A percentile compares a stretch with the other conserved stretches of the same genome.
Evolutionary conservation across 1,284 basidiomycete genomes (phyloP).

Genomic region (Afroboletus lepidellus): DNA sequence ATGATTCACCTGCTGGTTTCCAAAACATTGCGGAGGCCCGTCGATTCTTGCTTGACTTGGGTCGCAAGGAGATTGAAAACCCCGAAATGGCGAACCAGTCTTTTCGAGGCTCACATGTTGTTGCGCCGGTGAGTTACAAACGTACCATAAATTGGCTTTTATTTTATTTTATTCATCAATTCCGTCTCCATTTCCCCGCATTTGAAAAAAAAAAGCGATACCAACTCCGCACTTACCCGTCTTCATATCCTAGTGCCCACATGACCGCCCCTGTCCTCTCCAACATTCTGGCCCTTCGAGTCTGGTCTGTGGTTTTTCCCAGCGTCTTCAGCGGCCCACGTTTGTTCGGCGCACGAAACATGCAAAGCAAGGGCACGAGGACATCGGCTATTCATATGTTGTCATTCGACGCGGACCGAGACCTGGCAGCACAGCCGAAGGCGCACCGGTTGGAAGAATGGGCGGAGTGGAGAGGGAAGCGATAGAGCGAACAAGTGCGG

Average conservation of each 20-base stretch:
- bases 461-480: constrained; percentile 57
- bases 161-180: constrained; percentile 2
- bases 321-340: constrained; percentile 81
- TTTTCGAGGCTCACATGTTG: constrained; percentile 67
- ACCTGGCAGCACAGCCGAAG: constrained; percentile 41
- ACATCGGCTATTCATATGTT: constrained; percentile 88
- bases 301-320: constrained; percentile 80
- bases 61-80: constrained; percentile 55
- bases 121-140: constrained; percentile 69
- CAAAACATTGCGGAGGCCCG: constrained; percentile 82
- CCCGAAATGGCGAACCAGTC: constrained; percentile 37
- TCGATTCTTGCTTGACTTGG: constrained; percentile 71
- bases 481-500: constrained; percentile 22
- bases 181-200: constrained; percentile 13
- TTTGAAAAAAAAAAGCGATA: constrained; percentile 21
- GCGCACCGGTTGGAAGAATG: constrained; percentile 52
- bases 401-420: constrained; percentile 81
- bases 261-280: constrained; percentile 85
- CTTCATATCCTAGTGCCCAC: constrained; percentile 70
- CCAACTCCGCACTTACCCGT: constrained; percentile 8
- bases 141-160: constrained; percentile 7
- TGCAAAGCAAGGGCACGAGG: constrained; percentile 79
- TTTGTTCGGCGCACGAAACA: constrained; percentile 90
- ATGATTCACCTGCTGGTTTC: constrained; percentile 78
- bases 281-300: constrained; percentile 47